Evolutionary conservation across 2,329 filamentous ascomycete species (phyloP).

Genomic region (Cytospora leucostoma): DNA sequence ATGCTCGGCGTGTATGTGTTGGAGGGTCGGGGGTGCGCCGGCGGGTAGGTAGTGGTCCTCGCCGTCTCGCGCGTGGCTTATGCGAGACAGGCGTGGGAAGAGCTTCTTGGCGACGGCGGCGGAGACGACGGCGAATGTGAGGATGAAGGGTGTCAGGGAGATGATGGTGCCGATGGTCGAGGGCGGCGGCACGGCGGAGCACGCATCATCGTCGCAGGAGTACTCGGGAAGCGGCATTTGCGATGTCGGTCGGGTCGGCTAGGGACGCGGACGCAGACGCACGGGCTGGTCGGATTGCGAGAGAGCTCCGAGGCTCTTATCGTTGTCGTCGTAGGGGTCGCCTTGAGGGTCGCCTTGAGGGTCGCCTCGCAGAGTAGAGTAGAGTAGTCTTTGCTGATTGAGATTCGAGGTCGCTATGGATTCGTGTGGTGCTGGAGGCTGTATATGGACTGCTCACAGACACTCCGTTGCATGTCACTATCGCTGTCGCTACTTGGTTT

Average conservation of each 20-base stretch:
- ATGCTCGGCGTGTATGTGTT: constrained; percentile 61
- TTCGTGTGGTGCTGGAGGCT: constrained; percentile 14
- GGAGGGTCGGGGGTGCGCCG: constrained; percentile 60
- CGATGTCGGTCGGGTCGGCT: not conserved
- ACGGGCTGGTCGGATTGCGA: not conserved
- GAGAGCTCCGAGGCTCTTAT: not conserved
- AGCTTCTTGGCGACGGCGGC: constrained; percentile 66
- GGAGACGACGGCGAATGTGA: constrained; percentile 67
- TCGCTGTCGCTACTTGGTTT: not conserved
- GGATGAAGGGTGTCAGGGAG: constrained; percentile 69
- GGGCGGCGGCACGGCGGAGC: constrained; percentile 48
- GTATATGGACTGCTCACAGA: constrained; percentile 10
- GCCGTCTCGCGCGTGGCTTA: constrained; percentile 53
- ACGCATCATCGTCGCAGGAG: constrained; percentile 61
- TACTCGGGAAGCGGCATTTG: constrained; percentile 37
- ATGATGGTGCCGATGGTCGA: constrained; percentile 51
- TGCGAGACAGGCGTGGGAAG: constrained; percentile 69
- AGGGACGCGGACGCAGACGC: too few species aligned
- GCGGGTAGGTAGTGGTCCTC: constrained; percentile 64
- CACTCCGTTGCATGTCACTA: constrained; percentile 13
- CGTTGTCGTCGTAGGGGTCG: not conserved
- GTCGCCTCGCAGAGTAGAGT: too few species aligned
- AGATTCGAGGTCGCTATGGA: not conserved
- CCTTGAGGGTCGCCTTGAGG: not conserved
- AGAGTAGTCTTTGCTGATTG: constrained; percentile 1